phyloP scores from a whole-genome alignment of 805 yeast genomes.

The Saccharomycopsis synnaedendra region DNA sequence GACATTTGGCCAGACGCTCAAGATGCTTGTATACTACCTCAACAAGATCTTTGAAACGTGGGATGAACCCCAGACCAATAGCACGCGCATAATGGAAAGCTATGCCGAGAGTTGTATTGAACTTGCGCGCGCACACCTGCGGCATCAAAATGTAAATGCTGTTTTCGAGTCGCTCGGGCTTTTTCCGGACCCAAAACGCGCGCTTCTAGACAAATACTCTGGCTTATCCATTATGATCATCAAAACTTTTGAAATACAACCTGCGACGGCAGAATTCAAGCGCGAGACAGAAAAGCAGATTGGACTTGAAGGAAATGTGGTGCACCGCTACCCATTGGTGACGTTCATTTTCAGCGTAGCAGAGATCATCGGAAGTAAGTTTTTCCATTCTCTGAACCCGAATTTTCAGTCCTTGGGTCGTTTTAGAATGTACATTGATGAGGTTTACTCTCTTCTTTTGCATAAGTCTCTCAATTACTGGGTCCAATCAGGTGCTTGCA shows the following conservation, averaged over 20 bases:
- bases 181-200: no score
- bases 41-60: neutral
- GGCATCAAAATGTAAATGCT: slow-evolving; percentile 3
- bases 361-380: slow-evolving; percentile 1
- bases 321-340: slow-evolving; percentile 5
- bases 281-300: slow-evolving; percentile 5
- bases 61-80: neutral
- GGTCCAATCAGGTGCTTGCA: slow-evolving; percentile 9
- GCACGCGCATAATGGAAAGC: no score
- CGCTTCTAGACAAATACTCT: neutral
- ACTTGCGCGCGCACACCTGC: no score
- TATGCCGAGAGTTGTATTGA: no score
- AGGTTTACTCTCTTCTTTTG: slow-evolving; percentile 3
- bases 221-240: slow-evolving; percentile 1
- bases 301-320: neutral
- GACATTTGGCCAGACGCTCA: neutral
- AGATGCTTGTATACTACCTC: neutral
- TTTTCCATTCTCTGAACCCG: slow-evolving; percentile 11
- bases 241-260: neutral
- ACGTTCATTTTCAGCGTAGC: slow-evolving; percentile 9
- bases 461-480: slow-evolving; percentile 11
- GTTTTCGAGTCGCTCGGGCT: no score
- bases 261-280: neutral
- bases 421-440: slow-evolving; percentile 6
- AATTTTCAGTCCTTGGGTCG: neutral